Conservation (phyloP, 305 asterid genomes). For the Withania somnifera region DNA sequence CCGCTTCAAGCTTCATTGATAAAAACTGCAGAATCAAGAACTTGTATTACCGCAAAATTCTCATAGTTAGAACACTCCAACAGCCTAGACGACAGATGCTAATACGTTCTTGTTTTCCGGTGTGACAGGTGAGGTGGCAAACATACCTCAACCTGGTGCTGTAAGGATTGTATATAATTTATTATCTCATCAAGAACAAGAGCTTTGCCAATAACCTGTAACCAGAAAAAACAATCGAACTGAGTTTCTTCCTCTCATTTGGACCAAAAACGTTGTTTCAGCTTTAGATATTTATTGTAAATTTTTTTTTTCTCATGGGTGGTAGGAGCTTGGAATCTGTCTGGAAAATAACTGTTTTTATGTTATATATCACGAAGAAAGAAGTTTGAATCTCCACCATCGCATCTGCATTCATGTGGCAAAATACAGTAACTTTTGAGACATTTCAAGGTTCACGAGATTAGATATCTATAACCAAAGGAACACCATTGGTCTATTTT, state of each 20-base stretch:
- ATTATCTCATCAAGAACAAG: constrained; percentile 90
- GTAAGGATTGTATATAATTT: constrained; percentile 83
- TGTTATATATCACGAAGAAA: not conserved
- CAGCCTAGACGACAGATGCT: too few relatives aligned
- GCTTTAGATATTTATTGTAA: too few relatives aligned
- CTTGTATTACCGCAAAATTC: not conserved
- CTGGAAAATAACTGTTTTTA: not conserved
- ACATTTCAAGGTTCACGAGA: not conserved
- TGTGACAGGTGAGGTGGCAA: too few relatives aligned
- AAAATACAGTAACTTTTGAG: not conserved
- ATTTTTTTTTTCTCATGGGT: too few relatives aligned
- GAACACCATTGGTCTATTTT: not conserved
- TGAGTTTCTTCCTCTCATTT: not conserved
- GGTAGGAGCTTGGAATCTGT: too few relatives aligned
- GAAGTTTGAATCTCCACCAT: not conserved
- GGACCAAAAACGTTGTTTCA: too few relatives aligned
- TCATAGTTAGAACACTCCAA: not conserved
- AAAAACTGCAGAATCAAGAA: constrained; percentile 46
- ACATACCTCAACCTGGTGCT: constrained; percentile 80
- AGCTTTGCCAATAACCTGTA: constrained; percentile 86
- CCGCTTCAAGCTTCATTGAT: constrained; percentile 93
- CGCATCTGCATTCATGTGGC: not conserved
- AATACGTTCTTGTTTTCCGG: too few relatives aligned
- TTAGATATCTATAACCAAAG: not conserved
- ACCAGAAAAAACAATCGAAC: constrained; percentile 6